Base-by-base conservation (phyloP, 192 early-diverging fungal species). In the Coemansia sp. region DNA sequence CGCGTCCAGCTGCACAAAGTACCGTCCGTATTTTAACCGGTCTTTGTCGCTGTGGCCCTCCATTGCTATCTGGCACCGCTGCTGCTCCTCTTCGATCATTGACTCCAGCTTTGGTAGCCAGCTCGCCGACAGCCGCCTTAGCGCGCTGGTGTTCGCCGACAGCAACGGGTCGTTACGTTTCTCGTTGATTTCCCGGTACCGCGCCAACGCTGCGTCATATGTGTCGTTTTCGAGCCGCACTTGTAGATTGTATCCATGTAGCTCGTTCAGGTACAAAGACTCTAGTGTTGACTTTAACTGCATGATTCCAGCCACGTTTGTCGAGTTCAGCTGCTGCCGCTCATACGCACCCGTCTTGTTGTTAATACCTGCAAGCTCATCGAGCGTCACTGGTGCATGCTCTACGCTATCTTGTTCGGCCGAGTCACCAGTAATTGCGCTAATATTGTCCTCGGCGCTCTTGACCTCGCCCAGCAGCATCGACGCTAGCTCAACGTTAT, bases 151-250 rank as follows among this genome's bases (percentile, higher is more conserved):
- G 46, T 87, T 71, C 17, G 72, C 71, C 11, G 82, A 82, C n/a
- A 87, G 71, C 51, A 86, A 58, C 17, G 82, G 75, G 28, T 89
- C 80, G 23, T 78, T 68, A 7, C 88, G 85, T 7, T 85, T 82
- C 44, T 85, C 75, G 42, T 75, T 75, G 10, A 81, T 78, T 23
- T 86, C 77, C 15, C 86, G 78, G 57, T 86, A 75, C 40, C 85
- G 85, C 40, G 89, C 88, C 5, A 91, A 66, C 6, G 93, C 92
- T 0, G 88, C 85, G 26, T 88, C 85, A 47, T 91, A 87, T 0
- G 94, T 86, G 22, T 89, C 87, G 55, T 90, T 87, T 73, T 98
- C 94, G 0, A 98, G 71, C 58, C 86, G 86, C 12, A 88, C 53
- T 69, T 98, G 94, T 55, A 87, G 82, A 15, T 91, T 87, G 71